Evolutionary conservation across 2,329 filamentous ascomycete species (phyloP).

Genomic region (Stemphylium beticola): DNA sequence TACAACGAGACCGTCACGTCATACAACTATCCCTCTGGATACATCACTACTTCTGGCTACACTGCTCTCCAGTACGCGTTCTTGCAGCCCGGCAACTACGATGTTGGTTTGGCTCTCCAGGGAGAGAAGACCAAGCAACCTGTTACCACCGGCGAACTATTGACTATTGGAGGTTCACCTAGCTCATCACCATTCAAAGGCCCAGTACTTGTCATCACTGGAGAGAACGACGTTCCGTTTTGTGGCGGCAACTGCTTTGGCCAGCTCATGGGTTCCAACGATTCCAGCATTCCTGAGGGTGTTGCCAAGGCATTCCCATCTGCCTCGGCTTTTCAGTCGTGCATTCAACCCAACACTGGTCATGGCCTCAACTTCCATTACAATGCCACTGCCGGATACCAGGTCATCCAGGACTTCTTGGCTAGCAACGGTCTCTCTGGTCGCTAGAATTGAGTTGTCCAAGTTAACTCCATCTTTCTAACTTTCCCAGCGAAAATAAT

Average conservation of each 20-base stretch:
- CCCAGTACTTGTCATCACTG: slow-evolving; percentile 66
- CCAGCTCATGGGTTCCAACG: slow-evolving; percentile 47
- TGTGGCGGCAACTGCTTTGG: slow-evolving; percentile 66
- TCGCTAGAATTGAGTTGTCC: background rate
- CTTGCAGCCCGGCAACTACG: slow-evolving; percentile 60
- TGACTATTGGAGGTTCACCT: slow-evolving; percentile 59
- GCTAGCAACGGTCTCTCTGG: slow-evolving; percentile 30
- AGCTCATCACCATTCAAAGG: slow-evolving; percentile 54
- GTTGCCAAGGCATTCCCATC: slow-evolving; percentile 54
- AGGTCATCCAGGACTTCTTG: slow-evolving; percentile 48
- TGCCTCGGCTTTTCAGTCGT: slow-evolving; percentile 58
- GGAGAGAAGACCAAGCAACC: slow-evolving; percentile 61
- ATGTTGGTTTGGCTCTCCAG: slow-evolving; percentile 58
- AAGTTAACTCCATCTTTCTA: too few species aligned
- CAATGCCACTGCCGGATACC: slow-evolving; percentile 50
- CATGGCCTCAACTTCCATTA: slow-evolving; percentile 58
- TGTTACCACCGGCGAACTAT: slow-evolving; percentile 63
- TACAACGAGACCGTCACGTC: slow-evolving; percentile 35
- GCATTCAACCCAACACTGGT: slow-evolving; percentile 59
- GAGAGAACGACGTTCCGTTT: slow-evolving; percentile 59
- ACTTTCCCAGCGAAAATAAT: background rate
- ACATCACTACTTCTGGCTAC: slow-evolving; percentile 57
- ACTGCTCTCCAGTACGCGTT: slow-evolving; percentile 60
- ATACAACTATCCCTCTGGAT: slow-evolving; percentile 55
- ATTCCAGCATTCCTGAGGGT: slow-evolving; percentile 54